Evolutionary conservation across 805 yeast genomes (phyloP).

Genomic region (Metschnikowia noctiluminum): DNA sequence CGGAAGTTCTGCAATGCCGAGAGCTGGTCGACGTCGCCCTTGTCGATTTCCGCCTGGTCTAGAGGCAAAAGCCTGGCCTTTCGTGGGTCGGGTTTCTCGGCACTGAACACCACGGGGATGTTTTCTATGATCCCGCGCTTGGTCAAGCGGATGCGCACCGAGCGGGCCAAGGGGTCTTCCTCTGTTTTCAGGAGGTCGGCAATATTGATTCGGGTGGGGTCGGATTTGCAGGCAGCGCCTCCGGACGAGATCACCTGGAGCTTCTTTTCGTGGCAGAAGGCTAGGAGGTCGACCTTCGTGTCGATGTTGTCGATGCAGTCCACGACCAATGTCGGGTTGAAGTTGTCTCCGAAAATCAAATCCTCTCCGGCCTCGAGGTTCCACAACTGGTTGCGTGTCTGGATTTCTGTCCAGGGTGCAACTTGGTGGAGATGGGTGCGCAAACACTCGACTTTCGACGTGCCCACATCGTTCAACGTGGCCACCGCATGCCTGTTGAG

Average conservation of each 20-base stretch:
- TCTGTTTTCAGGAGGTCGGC: slow-evolving; percentile 87
- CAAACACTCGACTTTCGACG: slow-evolving; percentile 80
- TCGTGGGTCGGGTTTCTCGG: slow-evolving; percentile 95
- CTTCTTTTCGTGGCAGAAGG: slow-evolving; percentile 58
- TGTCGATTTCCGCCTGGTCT: slow-evolving; percentile 73
- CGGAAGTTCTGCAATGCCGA: slow-evolving; percentile 87
- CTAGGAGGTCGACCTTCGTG: slow-evolving; percentile 88
- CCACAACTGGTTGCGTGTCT: slow-evolving; percentile 77
- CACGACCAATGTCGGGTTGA: slow-evolving; percentile 71
- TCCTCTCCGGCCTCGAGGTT: slow-evolving; percentile 60
- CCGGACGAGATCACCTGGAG: slow-evolving; percentile 82
- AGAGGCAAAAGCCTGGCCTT: slow-evolving; percentile 87
- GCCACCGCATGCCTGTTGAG: slow-evolving; percentile 95
- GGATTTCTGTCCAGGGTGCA: slow-evolving; percentile 93
- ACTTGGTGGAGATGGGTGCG: slow-evolving; percentile 62
- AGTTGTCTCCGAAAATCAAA: slow-evolving; percentile 47
- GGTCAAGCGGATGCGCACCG: slow-evolving; percentile 81
- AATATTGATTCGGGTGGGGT: slow-evolving; percentile 85
- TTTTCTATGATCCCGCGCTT: slow-evolving; percentile 71
- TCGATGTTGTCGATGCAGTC: slow-evolving; percentile 97
- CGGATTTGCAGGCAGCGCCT: slow-evolving; percentile 97
- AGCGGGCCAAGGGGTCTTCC: slow-evolving; percentile 89
- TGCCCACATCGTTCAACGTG: slow-evolving; percentile 86
- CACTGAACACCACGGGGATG: slow-evolving; percentile 85
- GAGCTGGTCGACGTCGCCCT: slow-evolving; percentile 82